phyloP scores from a whole-genome alignment of 495 filamentous ascomycete genomes.

The Daldinia caldariorum region DNA sequence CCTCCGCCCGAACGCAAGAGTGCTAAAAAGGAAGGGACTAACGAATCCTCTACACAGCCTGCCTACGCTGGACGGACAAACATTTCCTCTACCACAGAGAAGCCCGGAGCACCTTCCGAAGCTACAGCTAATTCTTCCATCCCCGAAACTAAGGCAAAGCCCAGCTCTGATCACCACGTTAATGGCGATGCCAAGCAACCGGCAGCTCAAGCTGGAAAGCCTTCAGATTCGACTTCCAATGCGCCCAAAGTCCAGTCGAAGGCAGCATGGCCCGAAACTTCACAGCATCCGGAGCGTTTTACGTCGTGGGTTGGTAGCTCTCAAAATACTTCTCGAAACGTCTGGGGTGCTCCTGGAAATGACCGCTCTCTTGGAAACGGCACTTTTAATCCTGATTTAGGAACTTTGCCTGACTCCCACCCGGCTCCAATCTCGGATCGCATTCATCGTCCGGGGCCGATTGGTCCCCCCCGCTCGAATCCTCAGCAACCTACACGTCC shows the following conservation, averaged over 20 bases:
- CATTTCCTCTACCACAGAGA: conserved; percentile 34
- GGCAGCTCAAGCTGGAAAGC: conserved; percentile 23
- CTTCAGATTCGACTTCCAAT: conserved; percentile 23
- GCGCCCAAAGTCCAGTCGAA: conserved; percentile 31
- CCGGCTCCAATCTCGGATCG: conserved; percentile 60
- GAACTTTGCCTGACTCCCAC: conserved; percentile 50
- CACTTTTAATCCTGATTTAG: conserved; percentile 74
- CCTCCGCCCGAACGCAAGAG: conserved; percentile 71
- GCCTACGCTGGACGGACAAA: conserved; percentile 51
- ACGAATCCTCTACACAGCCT: conserved; percentile 33
- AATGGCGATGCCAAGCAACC: conserved; percentile 29
- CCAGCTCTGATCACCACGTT: background rate
- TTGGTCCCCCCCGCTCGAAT: conserved; percentile 51
- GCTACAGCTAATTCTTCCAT: background rate
- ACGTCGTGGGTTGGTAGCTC: conserved; percentile 46
- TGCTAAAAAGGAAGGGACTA: conserved; percentile 55
- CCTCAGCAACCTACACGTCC: conserved; percentile 34
- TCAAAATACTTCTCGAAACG: conserved; percentile 63
- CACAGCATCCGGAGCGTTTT: conserved; percentile 51
- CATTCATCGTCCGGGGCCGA: conserved; percentile 49
- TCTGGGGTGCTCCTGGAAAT: conserved; percentile 79
- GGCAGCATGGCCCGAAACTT: conserved; percentile 37
- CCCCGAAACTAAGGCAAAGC: background rate
- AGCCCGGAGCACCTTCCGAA: conserved; percentile 8
- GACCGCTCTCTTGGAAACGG: conserved; percentile 79